Base-by-base conservation (phyloP, 371 early-diverging fungal genomes). In the Circinella umbellata region DNA sequence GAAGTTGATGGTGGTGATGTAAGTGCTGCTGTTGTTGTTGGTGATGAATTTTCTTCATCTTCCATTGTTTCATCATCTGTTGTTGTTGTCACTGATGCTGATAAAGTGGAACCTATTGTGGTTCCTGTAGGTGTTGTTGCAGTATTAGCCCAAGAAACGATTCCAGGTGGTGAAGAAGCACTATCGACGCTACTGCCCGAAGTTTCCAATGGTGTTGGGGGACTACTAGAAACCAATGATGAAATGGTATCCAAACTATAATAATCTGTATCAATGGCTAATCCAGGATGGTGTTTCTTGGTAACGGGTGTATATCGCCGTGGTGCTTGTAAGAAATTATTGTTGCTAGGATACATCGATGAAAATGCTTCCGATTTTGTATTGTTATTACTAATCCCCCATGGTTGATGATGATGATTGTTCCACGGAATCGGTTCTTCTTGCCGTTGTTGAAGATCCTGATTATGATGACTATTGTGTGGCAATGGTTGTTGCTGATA, bases 171-270 rank as follows among this genome's bases (percentile, higher is more conserved):
- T 18, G 65, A 36, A n/a, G 65, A 49, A n/a, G 53, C 51, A 34
- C 51, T 49, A 27, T 64, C 65, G 11, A 64, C 51, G 14, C 65
- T 64, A 34, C 57, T 57, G 0, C 57, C 57, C 8, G 65, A 64
- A 8, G 65, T 64, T 37, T 64, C 65, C 8, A 64, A 38, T 3
- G 65, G 65, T 64, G 65, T 64, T 1, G 65, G 65, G 14, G 65
- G 65, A 39, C 62, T 46, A 34, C 46, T 61, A 4, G 38, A 9
- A 11, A 39, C 20, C 9, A 61, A 39, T 0, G 46, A 39, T 8
- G 46, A 27, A 18, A 57, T 34, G 9, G 27, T 34, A 7, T 57
- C 57, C 57, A 61, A 39, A 27, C 9, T 4, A 17, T 46, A 61
- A 34, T 61, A 18, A 17, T 46, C 34, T 61, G 42, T 42, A 14